These are phyloP conservation scores for Exophiala mesophila DNA, from an alignment of 2,329 filamentous ascomycete genomes.

Conservation along the genomic window DNA sequence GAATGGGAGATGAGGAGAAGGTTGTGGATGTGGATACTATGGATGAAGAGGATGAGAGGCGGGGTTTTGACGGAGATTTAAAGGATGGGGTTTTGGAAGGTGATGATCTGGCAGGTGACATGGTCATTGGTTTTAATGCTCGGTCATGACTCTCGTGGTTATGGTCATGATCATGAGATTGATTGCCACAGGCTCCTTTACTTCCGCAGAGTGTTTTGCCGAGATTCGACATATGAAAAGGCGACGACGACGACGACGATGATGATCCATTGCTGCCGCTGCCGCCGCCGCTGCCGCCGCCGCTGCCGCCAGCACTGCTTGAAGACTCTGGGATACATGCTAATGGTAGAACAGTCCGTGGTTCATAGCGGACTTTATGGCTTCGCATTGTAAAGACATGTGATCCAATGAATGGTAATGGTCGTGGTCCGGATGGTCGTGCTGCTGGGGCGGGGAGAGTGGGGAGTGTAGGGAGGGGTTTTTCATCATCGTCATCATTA, in stretches of 20 bases:
- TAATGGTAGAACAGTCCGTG: slow-evolving; percentile 1
- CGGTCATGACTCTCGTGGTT: background rate
- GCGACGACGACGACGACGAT: background rate
- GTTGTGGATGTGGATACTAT: too few species aligned
- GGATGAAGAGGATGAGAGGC: too few species aligned
- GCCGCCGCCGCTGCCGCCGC: background rate
- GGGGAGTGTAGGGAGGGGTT: slow-evolving; percentile 9
- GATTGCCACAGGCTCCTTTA: background rate
- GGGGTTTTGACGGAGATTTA: background rate
- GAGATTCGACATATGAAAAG: background rate
- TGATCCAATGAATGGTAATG: background rate
- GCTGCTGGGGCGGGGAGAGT: slow-evolving; percentile 1
- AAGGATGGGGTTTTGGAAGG: background rate
- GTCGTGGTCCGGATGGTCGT: slow-evolving; percentile 10
- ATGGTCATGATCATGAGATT: background rate
- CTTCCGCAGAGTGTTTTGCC: background rate
- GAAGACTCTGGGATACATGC: slow-evolving; percentile 7
- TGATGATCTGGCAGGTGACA: background rate
- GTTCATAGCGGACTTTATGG: background rate
- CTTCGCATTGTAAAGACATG: slow-evolving; percentile 2
- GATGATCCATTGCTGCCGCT: background rate
- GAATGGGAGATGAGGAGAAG: background rate
- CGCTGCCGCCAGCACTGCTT: background rate
- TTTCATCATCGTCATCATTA: background rate
- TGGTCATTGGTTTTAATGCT: background rate